Evolutionary conservation across 495 filamentous ascomycete species (phyloP).

Genomic region (Umbilicaria muhlenbergii): DNA sequence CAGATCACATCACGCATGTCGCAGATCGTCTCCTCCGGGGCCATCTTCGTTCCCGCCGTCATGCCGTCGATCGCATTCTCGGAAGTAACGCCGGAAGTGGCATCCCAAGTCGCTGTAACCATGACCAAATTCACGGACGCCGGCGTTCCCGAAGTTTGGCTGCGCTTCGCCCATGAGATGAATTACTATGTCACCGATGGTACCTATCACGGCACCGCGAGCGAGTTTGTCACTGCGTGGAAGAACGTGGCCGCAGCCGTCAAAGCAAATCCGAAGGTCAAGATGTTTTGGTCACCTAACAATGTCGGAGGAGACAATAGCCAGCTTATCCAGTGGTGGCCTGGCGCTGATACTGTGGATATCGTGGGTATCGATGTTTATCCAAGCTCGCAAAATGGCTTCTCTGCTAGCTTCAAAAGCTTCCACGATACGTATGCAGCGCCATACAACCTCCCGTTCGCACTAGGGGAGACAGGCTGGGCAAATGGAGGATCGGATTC

Average conservation of each 20-base stretch:
- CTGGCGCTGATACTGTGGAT: constrained; percentile 1
- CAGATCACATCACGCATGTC: constrained; percentile 3
- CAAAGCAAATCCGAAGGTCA: background rate
- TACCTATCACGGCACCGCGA: constrained; percentile 1
- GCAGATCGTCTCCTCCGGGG: background rate
- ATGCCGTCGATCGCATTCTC: constrained; percentile 7
- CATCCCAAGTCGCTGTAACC: constrained; percentile 1
- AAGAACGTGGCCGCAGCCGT: background rate
- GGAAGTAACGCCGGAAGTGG: constrained; percentile 2
- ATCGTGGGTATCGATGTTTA: constrained; percentile 10
- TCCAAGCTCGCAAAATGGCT: background rate
- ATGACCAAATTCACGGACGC: constrained; percentile 2
- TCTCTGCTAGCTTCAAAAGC: background rate
- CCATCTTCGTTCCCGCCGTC: constrained; percentile 12
- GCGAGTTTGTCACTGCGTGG: constrained; percentile 5
- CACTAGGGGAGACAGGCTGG: constrained; percentile 10
- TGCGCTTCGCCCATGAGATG: constrained; percentile 11
- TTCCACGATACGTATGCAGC: constrained; percentile 4
- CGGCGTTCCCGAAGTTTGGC: background rate
- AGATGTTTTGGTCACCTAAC: constrained; percentile 10
- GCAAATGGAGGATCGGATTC: background rate
- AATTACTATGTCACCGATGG: constrained; percentile 8
- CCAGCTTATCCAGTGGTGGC: constrained; percentile 2
- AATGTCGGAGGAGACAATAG: background rate
- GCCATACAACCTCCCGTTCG: constrained; percentile 4